These are phyloP conservation scores for Clarkia xantiana DNA, from an alignment of 345 rosid species.

Conservation along the genomic window DNA sequence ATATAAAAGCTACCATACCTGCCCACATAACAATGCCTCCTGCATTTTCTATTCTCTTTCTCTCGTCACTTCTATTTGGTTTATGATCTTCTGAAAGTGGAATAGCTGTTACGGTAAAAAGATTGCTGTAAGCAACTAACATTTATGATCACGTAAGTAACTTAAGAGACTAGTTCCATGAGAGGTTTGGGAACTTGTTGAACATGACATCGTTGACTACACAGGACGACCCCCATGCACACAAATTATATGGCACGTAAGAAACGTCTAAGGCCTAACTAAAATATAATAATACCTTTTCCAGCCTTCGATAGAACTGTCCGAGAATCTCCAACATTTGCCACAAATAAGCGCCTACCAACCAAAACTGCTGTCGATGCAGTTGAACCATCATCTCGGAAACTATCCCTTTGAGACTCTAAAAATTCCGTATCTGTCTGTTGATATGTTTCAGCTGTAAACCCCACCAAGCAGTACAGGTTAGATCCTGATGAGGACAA, in stretches of 20 bases:
- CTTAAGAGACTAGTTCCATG: too few species aligned
- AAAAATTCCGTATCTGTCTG: slow-evolving; percentile 81
- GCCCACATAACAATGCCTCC: slow-evolving; percentile 99
- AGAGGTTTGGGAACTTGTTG: too few species aligned
- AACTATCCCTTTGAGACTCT: slow-evolving; percentile 64
- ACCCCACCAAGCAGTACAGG: not conserved
- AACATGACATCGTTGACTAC: too few species aligned
- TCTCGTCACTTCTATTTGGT: slow-evolving; percentile 94
- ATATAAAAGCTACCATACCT: slow-evolving; percentile 28
- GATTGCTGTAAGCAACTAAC: too few species aligned
- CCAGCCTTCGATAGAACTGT: slow-evolving; percentile 86
- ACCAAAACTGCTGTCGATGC: slow-evolving; percentile 94
- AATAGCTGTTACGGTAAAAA: slow-evolving; percentile 31
- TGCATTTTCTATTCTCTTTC: slow-evolving; percentile 91
- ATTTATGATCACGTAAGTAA: too few species aligned
- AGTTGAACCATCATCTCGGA: slow-evolving; percentile 95
- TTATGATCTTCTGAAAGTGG: slow-evolving; percentile 99
- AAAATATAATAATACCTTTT: too few species aligned
- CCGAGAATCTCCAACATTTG: slow-evolving; percentile 98
- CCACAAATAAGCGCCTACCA: slow-evolving; percentile 86
- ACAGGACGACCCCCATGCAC: too few species aligned
- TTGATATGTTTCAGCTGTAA: slow-evolving; percentile 77
- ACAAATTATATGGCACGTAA: too few species aligned
- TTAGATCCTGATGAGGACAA: not conserved
- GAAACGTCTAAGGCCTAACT: too few species aligned